Base-by-base conservation (phyloP, 352 stramenopile genomes). In the Albugo candida region DNA sequence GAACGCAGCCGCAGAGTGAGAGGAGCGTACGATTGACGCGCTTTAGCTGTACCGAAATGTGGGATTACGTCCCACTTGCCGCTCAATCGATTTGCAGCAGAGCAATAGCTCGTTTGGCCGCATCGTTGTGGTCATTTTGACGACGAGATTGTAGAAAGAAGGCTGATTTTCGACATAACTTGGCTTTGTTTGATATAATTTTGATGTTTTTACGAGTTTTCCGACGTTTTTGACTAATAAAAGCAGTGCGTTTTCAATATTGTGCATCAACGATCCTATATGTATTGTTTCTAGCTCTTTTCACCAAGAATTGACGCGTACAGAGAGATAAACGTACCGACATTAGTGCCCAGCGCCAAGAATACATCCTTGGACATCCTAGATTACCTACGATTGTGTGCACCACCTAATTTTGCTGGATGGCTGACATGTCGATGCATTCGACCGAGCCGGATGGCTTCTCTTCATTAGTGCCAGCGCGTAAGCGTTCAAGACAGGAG, bases 111-210 rank as follows among this genome's bases (percentile, higher is more conserved):
- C 59, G 5, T 54, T 41, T 12, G 88, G 86, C 1, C 61, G 47
- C 5, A 96, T 60, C 19, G 58, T 51, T 12, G 89, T 97, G 51
- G 81, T 63, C 14, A 97, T 49, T 46, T 83, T 61, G 11, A 95
- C 64, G 5, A 89, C 89, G 16, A 92, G 75, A 60, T 98, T 98
- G 37, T 97, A 63, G 64, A 97, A 98, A 11, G 58, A 42, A n/a
- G 85, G 82, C 59, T 98, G 93, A 64, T 98, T 80, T 16, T 80
- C 82, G 21, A 97, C 81, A 61, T 97, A 97, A 65, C 96, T 93
- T 16, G 94, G 82, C 21, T 68, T 65, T 11, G 91, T 97, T 54
- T 81, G 69, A 51, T 97, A 94, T 11, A 98, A 67, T 43, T 80
- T 81, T 4, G 92, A 97, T 20, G 87, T 97, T 44, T 61, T 64